phyloP scores from a whole-genome alignment of 2,329 filamentous ascomycete species.

The Huntiella moniliformis region DNA sequence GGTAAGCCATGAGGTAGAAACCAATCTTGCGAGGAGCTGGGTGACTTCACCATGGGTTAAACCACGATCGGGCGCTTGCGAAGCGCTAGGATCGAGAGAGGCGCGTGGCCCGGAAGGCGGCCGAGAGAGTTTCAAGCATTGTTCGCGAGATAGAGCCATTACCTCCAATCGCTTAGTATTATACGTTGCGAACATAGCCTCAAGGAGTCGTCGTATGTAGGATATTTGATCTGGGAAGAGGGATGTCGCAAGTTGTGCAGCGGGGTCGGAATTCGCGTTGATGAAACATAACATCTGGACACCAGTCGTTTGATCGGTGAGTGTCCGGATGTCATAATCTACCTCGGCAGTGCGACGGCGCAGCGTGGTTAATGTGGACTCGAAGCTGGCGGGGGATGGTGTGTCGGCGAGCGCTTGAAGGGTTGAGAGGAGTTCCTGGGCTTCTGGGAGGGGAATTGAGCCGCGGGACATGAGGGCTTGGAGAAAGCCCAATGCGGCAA shows the following conservation, averaged over 20 bases:
- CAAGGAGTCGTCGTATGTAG: constrained; percentile 72
- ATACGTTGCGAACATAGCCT: constrained; percentile 79
- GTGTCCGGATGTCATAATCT: constrained; percentile 72
- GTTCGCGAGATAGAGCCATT: constrained; percentile 62
- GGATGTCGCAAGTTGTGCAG: constrained; percentile 73
- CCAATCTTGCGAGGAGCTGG: constrained; percentile 45
- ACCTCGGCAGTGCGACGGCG: constrained; percentile 58
- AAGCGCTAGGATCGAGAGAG: constrained; percentile 19
- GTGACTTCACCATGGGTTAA: constrained; percentile 68
- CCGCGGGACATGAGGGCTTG: constrained; percentile 72
- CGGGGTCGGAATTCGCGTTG: constrained; percentile 67
- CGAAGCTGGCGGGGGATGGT: constrained; percentile 41
- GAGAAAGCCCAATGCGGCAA: constrained; percentile 57
- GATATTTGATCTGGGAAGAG: constrained; percentile 69
- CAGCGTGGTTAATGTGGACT: constrained; percentile 48
- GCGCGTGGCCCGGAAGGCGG: constrained; percentile 23
- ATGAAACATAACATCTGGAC: constrained; percentile 64
- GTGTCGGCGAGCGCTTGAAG: constrained; percentile 44
- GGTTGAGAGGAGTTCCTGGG: constrained; percentile 53
- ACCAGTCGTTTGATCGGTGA: constrained; percentile 46
- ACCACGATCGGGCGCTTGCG: constrained; percentile 27
- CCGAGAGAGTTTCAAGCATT: constrained; percentile 53
- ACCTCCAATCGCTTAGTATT: constrained; percentile 67
- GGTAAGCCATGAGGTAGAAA: constrained; percentile 72
- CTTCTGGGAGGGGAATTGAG: constrained; percentile 56